Evolutionary conservation across 305 asterid genomes (phyloP), one percentile per base, ranked within the genome.

Genomic region (Plantago lanceolata): DNA sequence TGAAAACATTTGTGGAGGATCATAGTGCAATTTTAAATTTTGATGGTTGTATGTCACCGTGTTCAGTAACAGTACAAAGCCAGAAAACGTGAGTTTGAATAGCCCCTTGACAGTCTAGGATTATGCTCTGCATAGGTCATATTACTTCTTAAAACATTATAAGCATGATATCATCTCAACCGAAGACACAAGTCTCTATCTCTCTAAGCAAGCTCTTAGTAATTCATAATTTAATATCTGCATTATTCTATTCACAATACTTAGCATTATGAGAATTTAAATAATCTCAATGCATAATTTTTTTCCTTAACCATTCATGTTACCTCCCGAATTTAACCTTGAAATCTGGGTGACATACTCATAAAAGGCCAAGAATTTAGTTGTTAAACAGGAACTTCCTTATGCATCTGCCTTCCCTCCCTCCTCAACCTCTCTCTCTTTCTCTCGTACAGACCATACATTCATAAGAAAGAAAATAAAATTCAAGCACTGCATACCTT

Each of bases 401-500:
- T 40, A 40, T 40, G 47, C 47, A 15, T 1, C 14, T 40, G 47
- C 47, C 16, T 1, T 13, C 47, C 12, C 16, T 11, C 47, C 47
- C 16, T 8, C 47, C 12, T 2, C 47, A n/a, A n/a, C n/a, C n/a
- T n/a, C n/a, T n/a, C n/a, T n/a, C n/a, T n/a, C n/a, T n/a, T n/a
- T 40, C 47, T 40, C 12, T 40, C 15, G 12, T 37, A 47, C 24
- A 52, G 64, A 65, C 55, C 44, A 65, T 21, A 61, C 60, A 19
- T 70, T 14, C 52, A 65, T 53, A 29, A 76, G 17, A 19, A 68
- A 43, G 11, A 71, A 54, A 70, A 47, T 16, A 68, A 43, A 57
- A 65, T 54, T 70, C 44, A 63, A 50, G 67, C 24, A 71, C 44
- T 49, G 72, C 81, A 73, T 69, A 92, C 96, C 98, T 93, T 70